Base-by-base conservation (phyloP, 164 flowering plant species). In the Tetrastigma voinierianum region DNA sequence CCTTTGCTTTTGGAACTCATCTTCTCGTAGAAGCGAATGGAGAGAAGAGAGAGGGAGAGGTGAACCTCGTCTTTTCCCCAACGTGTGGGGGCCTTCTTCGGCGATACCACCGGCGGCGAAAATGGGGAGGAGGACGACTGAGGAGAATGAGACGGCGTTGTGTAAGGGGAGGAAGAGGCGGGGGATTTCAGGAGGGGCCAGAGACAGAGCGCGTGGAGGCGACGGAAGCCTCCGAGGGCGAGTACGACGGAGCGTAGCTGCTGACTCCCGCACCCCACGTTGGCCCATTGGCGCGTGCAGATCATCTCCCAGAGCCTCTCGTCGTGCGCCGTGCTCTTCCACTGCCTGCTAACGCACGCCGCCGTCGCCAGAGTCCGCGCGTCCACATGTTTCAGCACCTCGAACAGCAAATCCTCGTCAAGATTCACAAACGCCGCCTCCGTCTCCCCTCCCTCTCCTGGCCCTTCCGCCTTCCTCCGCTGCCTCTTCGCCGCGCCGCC, bases 281-380 rank as follows among this genome's bases (percentile, higher is more conserved):
- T 86, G 18, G 83, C 79, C 84, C 85, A 80, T 75, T 90, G 88
- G 40, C 80, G 80, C 18, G 91, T 90, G 76, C 95, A 96, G 78
- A 96, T 86, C 83, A 87, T 72, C 89, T 96, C 99, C 99, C 99
- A 92, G 2, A 96, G 80, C 47, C 97, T 81, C 87, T 96, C 99
- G 68, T 96, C 99, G 59, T 79, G 81, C 6, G 91, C 90, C 56
- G 96, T 88, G 55, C 66, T 70, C 66, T 78, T 67, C 99, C 98
- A 95, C 74, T 74, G 88, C 75, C 78, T 86, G 90, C 76, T 84
- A 12, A 95, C 99, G 72, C 97, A 92, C 1, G 90, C 75, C 23
- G 99, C 83, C 21, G 59, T 61, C 6, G 84, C 99, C 19, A 95
- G 72, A 10, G 97, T 74, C 64, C 81, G 72, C 46, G 91, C 90